Evolutionary conservation across 139 green algal species (phyloP).

Genomic region (Coccomyxa sp.): DNA sequence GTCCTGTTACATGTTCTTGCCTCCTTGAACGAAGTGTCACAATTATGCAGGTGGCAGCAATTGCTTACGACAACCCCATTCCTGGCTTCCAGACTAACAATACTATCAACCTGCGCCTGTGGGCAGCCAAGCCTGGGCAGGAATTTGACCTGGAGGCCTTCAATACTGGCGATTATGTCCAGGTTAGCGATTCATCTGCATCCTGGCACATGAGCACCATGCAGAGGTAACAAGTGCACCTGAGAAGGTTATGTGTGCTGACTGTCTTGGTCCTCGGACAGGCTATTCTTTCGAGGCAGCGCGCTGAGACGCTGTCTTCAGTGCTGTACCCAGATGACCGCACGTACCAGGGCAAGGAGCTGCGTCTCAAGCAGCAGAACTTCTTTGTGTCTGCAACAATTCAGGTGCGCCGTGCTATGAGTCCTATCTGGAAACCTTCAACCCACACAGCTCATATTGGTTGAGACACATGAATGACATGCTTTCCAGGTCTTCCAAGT

Average conservation of each 20-base stretch:
- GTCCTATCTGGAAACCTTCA: background rate
- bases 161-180: constrained; percentile 90
- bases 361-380: constrained; percentile 99
- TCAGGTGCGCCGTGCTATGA: constrained; percentile 47
- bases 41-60: constrained; percentile 68
- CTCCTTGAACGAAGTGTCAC: background rate
- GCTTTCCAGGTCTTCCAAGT: no score
- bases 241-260: background rate
- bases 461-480: background rate
- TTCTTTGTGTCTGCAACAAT: constrained; percentile 97
- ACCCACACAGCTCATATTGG: background rate
- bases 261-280: constrained; percentile 23
- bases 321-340: constrained; percentile 98
- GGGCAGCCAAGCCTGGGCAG: constrained; percentile 84
- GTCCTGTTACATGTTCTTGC: no score
- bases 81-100: constrained; percentile 96
- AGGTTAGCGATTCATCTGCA: constrained; percentile 18
- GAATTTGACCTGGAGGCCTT: constrained; percentile 98
- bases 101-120: constrained; percentile 98
- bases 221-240: background rate
- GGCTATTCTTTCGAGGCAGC: constrained; percentile 93
- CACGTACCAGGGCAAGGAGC: constrained; percentile 95
- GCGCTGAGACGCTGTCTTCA: constrained; percentile 89
- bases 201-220: background rate
- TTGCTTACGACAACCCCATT: constrained; percentile 98